Evolutionary conservation across 768 basidiomycete species (phyloP), one percentile per base, ranked within the genome.

Genomic region (Leccinum subgranulosum): DNA sequence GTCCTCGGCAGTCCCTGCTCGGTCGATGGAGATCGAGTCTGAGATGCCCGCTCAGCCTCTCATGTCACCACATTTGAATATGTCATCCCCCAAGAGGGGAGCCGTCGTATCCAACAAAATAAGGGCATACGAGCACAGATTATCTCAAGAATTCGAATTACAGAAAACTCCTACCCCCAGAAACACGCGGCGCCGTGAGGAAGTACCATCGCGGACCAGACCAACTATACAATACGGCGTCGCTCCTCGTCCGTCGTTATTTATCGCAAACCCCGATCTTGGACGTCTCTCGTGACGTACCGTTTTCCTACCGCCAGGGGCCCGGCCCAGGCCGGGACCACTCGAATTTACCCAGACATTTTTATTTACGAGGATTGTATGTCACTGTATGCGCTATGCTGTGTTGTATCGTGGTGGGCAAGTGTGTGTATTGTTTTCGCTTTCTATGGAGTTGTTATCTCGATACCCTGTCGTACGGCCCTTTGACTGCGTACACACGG

Each of bases 231-330:
- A 81, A 27, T 92, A 91, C 68, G 88, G 88, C 12, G 77, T 91
- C 33, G 84, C 79, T 34, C 83, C 84, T 23, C 79, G 81, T 58
- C 73, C 81, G 19, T 82, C 83, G 60, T 76, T 92, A 29, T 92
- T 83, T 62, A 78, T 92, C 52, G 87, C 87, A 23, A 92, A 92
- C 71, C 89, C 90, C 36, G 67, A 68, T 57, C 53, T 55, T 45
- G 56, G 58, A 52, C 49, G 48, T 45, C 21, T 53, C 39, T 49
- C 57, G 36, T 70, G 64, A 69, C 33, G 21, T 39, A 28, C 49
- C 14, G 14, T 48, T 45, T 46, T 7, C 14, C 36, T 15, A 39
- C 36, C 52, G 12, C 49, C 41, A 51, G 41, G 28, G 39, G n/a
- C n/a, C n/a, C n/a, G n/a, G n/a, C n/a, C n/a, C n/a, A n/a, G n/a